Base-by-base conservation (phyloP, 73 alveolate species). In the Durusdinium trenchii region DNA sequence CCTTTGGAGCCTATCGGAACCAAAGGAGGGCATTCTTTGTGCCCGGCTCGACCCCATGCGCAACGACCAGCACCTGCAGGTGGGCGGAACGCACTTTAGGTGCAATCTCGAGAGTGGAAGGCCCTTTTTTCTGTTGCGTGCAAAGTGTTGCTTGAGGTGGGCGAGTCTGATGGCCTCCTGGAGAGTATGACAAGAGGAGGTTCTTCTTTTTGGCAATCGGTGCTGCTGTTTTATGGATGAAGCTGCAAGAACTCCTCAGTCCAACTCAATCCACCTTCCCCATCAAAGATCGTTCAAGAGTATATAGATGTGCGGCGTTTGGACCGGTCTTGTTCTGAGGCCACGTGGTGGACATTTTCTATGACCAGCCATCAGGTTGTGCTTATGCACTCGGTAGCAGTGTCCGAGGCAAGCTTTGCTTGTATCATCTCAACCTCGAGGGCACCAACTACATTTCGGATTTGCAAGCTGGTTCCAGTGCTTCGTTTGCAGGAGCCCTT, bases 341-440 rank as follows among this genome's bases (percentile, higher is more conserved):
- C 76, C 84, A 69, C 45, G 45, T 91, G 52, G 76, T 91, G 7
- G 87, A 91, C 36, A 89, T 91, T 18, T 76, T 91, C 46, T 91
- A 67, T 76, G 57, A 71, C 81, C 30, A 91, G 23, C 76, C 35
- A n/a, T 69, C 76, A 30, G 98, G 98, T 7, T 23, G 85, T 9
- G 96, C 96, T 0, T 91, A 69, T n/a, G 87, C 71, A 10, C 67
- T 91, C 60, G 64, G 60, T 38, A 52, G 98, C 98, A 47, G 52
- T 45, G 89, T 69, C 43, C 14, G 36, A 42, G 98, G 98, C 5
- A 91, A 35, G 60, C 42, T 91, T 54, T 76, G 81, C 52, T 42
- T 91, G 78, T 91, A 91, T 54, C 98, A 91, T 48, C 61, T 91
- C 89, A 91, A 91, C 87, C 89, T 91, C 57, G 98, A 91, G 89